Evolutionary conservation across 2,329 filamentous ascomycete species (phyloP), one percentile per base, ranked within the genome.

Genomic region (Verticillium klebahnii): DNA sequence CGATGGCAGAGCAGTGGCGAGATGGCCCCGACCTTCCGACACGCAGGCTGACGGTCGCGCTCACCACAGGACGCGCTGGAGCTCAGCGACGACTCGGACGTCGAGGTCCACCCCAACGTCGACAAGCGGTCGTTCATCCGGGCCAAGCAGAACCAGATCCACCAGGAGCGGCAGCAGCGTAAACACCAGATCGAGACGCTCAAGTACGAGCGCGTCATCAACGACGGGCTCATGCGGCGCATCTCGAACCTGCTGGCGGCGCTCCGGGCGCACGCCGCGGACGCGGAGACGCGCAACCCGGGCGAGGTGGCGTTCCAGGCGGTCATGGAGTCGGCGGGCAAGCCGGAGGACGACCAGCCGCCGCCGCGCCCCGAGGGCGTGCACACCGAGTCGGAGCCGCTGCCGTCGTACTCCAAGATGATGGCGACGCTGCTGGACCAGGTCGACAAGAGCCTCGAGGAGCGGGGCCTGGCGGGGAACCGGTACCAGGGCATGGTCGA

Each of bases 71-170:
- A 98, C 74, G 89, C 90, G 63, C 86, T 99, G 72, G 95, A 99
- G 87, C 88, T 99, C 73, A 97, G 92, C 72, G 95, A 99, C 77
- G 95, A 99, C 78, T 97, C 93, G 59, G 95, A 99, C 72, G 89
- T 99, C 70, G 95, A 99, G 79, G 95, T 98, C 59, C 95, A 99
- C 77, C 95, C 95, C 64, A 99, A 99, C 74, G 95, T 99, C 74
- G 95, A 99, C 80, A 99, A 99, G 77, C 87, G 90, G 59, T 98
- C 94, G 64, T 99, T 99, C 77, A 99, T 99, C 75, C 92, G 94
- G 67, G 96, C 95, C 67, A 99, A 99, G 79, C 95, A 98, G 80
- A 90, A 89, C 69, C 93, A 99, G 78, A 99, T 99, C 70, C 95
- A 99, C 76, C 88, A 93, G 72, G 90, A 97, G 74, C 89, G 95